phyloP scores from a whole-genome alignment of 2,329 filamentous ascomycete species.

The Dothideomycetes sp. region DNA sequence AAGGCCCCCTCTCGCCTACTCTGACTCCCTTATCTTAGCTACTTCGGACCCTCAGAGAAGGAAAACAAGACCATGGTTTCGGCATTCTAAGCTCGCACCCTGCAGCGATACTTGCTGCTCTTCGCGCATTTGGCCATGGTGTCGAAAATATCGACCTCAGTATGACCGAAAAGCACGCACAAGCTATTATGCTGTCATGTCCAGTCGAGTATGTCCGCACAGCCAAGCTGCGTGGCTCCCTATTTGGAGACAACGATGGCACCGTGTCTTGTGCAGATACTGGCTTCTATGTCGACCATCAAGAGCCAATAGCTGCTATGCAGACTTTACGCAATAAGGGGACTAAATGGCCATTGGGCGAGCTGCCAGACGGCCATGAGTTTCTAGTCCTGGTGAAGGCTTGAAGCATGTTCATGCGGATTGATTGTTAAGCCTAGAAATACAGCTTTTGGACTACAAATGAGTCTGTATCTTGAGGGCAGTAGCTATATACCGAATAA shows the following conservation, averaged over 20 bases:
- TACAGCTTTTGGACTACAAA: too few species aligned
- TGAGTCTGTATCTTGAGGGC: too few species aligned
- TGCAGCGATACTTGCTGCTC: background rate
- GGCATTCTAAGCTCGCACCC: slow-evolving; percentile 3
- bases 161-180: background rate
- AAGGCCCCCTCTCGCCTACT: too few species aligned
- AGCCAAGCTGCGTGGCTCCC: background rate
- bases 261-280: slow-evolving; percentile 3
- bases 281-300: slow-evolving; percentile 3
- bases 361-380: slow-evolving; percentile 1
- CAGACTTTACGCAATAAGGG: background rate
- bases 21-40: slow-evolving; percentile 1
- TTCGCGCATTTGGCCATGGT: background rate
- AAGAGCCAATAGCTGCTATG: background rate
- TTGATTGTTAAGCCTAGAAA: too few species aligned
- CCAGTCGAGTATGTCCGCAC: slow-evolving; percentile 1
- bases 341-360: slow-evolving; percentile 1
- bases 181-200: background rate
- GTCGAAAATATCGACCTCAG: background rate
- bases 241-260: slow-evolving; percentile 1
- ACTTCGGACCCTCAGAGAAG: background rate
- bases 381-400: slow-evolving; percentile 1
- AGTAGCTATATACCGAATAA: too few species aligned
- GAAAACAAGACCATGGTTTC: background rate
- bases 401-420: too few species aligned